Base-by-base conservation (phyloP, 495 filamentous ascomycete genomes). In the Penicillium arizonense region DNA sequence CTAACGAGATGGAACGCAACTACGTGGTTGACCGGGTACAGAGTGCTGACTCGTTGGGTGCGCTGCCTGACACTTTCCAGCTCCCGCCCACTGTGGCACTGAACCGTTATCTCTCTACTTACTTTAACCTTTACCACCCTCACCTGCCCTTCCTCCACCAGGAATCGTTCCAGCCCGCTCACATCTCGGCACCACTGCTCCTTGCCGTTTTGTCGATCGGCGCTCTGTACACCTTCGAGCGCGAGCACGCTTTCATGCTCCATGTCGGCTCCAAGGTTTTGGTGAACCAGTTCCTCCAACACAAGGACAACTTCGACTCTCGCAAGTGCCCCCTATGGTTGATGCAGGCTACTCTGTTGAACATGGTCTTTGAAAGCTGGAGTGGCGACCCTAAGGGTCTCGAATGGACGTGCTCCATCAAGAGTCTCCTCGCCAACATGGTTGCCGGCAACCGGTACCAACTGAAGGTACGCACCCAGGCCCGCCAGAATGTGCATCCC, bases 361-460 rank as follows among this genome's bases (percentile, higher is more conserved):
- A 98, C 77, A 97, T 97, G 94, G 88, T 96, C 58, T 97, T 98
- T 69, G 94, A 96, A 34, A 97, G 93, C 78, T 98, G 94, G 94
- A 97, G 95, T 66, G 94, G 94, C 55, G 94, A 97, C 67, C 83
- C 94, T 12, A 97, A 97, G 73, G 95, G 95, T 20, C 80, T 98
- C 6, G 94, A 98, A 70, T 98, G 93, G 93, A 92, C 94, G 20
- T 96, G 92, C 67, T 97, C 94, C 2, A 97, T 97, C 71, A 97
- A 97, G 82, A 93, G 90, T 77, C 77, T 97, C 11, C 84, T 98
- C 21, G 90, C 92, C 58, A 97, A 97, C 66, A 97, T 98, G 93
- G 94, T 98, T 52, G 90, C 91, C 48, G 94, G 94, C 43, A 97
- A 97, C 64, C 85, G 90, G 12, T 97, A 97, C 67, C 95, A 98